Percentiles rank a stretch among this genome's conserved stretches.
phyloP scores from a whole-genome alignment of 768 basidiomycete genomes.

The Phaffia australis region DNA sequence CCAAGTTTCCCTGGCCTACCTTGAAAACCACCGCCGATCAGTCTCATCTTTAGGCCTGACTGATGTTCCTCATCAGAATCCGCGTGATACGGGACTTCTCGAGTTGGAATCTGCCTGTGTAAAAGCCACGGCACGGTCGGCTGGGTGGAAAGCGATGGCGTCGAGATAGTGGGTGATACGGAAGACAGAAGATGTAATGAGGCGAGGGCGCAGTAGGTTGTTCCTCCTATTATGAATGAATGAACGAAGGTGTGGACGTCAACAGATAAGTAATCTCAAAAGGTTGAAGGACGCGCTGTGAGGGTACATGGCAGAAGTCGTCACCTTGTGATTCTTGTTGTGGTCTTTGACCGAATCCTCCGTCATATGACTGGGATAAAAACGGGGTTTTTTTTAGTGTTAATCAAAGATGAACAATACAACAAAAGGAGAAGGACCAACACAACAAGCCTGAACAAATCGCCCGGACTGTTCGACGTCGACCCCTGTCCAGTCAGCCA shows the following conservation, averaged over 20 bases:
- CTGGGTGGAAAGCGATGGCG: slow-evolving; percentile 31
- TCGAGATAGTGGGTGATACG: background rate
- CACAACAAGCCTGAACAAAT: slow-evolving; percentile 64
- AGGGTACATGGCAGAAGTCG: background rate
- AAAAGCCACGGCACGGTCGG: slow-evolving; percentile 65
- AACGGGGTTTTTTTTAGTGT: background rate
- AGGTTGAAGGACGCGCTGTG: background rate
- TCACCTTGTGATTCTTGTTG: slow-evolving; percentile 74
- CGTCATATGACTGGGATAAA: slow-evolving; percentile 65
- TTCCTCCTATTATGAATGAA: slow-evolving; percentile 53
- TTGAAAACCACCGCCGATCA: slow-evolving; percentile 60
- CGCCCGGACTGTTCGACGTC: slow-evolving; percentile 50
- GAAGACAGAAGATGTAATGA: slow-evolving; percentile 44
- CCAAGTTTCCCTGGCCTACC: slow-evolving; percentile 78
- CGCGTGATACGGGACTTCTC: background rate
- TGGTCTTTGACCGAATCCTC: slow-evolving; percentile 76
- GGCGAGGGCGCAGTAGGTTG: slow-evolving; percentile 84
- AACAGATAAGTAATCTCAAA: background rate
- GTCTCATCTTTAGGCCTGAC: background rate
- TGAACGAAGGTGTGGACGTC: background rate
- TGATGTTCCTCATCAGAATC: background rate
- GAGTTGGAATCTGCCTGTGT: slow-evolving; percentile 52
- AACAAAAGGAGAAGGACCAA: slow-evolving; percentile 38
- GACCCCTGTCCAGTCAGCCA: slow-evolving; percentile 68
- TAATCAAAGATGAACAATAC: background rate